Evolutionary conservation across 306 rosid genomes (phyloP), one percentile per base, ranked within the genome.

Genomic region (Arachis hypogaea): DNA sequence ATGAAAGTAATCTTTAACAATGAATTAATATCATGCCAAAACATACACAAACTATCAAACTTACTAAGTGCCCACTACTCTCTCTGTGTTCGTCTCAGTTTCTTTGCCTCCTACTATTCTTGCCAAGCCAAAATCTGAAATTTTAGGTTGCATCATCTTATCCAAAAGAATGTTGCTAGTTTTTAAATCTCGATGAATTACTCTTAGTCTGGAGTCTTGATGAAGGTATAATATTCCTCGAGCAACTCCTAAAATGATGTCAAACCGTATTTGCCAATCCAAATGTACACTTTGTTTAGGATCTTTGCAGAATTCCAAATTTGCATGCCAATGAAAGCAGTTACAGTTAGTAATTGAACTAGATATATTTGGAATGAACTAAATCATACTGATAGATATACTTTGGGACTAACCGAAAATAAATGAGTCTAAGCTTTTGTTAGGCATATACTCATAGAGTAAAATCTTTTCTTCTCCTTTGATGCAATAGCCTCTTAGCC

Each of bases 401-500:
- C 29, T 42, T 58, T 0, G 45, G 22, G 4, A 60, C 81, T 11
- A 11, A 69, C 90, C 85, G 30, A 86, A 86, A 63, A 83, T 45
- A 44, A 78, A 68, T 5, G 69, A 50, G 59, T 86, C 87, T 54
- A 81, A 58, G 43, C 88, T 81, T 65, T 66, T 80, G 59, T 86
- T 81, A 4, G 80, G 77, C 86, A 79, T 73, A 62, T 60, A 77
- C 11, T 84, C 86, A 14, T 81, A 7, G 4, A 86, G 46, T 66
- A 84, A 14, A 5, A 86, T 62, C 36, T 81, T 79, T 59, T 86
- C 87, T 2, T 73, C 80, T 11, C 57, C 85, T 57, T 47, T 60
- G 8, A 52, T 68, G 64, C 86, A 86, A 59, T 73, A 86, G 6
- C 88, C 88, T 28, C 43, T 12, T n/a, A 86, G 77, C 33, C 73